Evolutionary conservation across 768 basidiomycete genomes (phyloP).

Genomic region (Tylopilus plumbeoviolaceoides): DNA sequence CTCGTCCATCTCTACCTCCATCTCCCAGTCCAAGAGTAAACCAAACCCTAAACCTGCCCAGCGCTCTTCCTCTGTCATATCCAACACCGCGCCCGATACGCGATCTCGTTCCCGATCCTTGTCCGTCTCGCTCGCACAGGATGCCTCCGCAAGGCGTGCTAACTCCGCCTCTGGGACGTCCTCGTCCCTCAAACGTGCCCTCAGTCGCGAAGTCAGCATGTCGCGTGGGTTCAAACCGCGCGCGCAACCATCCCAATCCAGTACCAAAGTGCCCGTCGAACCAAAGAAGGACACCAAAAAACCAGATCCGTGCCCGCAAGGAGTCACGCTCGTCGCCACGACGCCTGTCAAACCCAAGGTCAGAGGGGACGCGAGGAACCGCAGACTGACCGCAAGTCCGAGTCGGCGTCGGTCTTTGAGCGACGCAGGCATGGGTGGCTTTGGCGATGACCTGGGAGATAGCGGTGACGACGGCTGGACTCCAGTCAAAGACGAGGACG

Average conservation of each 20-base stretch:
- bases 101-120: slow-evolving; percentile 57
- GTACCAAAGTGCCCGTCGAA: slow-evolving; percentile 15
- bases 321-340: slow-evolving; percentile 46
- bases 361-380: slow-evolving; percentile 5
- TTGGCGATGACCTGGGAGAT: neutral
- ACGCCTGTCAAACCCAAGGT: slow-evolving; percentile 45
- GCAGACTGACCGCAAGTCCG: slow-evolving; percentile 7
- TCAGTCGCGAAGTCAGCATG: slow-evolving; percentile 79
- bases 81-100: slow-evolving; percentile 20
- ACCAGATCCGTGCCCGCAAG: slow-evolving; percentile 6
- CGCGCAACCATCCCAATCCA: slow-evolving; percentile 12
- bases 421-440: neutral
- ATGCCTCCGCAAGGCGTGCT: slow-evolving; percentile 41
- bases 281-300: slow-evolving; percentile 7
- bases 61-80: slow-evolving; percentile 24
- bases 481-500: slow-evolving; percentile 27
- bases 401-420: slow-evolving; percentile 6
- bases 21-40: slow-evolving; percentile 11
- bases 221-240: slow-evolving; percentile 60
- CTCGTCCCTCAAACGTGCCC: slow-evolving; percentile 44
- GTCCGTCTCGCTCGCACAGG: slow-evolving; percentile 67
- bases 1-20: slow-evolving; percentile 8
- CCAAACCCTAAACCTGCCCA: slow-evolving; percentile 8
- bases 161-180: slow-evolving; percentile 31
- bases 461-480: slow-evolving; percentile 5